Evolutionary conservation across 768 basidiomycete species (phyloP).

Genomic region (Chlorophyllum brunneum): DNA sequence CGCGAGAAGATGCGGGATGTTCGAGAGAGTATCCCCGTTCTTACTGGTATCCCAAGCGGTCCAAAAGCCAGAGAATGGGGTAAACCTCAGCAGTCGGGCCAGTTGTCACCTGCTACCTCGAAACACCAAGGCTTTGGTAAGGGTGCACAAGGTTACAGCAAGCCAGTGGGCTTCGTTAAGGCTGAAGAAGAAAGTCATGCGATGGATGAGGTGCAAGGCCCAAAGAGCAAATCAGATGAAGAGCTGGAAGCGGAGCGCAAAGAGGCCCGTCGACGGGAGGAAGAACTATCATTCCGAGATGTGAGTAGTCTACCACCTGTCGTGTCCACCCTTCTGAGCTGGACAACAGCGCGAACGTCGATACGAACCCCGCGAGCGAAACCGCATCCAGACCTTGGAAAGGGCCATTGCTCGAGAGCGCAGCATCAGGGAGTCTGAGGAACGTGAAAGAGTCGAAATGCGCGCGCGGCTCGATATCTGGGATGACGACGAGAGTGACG

Average conservation of each 20-base stretch:
- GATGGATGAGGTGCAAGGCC: constrained; percentile 31
- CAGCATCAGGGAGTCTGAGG: constrained; percentile 70
- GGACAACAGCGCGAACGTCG: constrained; percentile 76
- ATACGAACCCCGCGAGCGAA: constrained; percentile 88
- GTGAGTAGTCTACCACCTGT: constrained; percentile 42
- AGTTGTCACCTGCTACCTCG: constrained; percentile 21
- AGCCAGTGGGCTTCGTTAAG: constrained; percentile 82
- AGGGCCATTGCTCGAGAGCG: constrained; percentile 72
- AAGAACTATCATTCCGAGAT: constrained; percentile 82
- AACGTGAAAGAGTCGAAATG: constrained; percentile 77
- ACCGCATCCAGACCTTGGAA: constrained; percentile 73
- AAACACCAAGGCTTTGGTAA: constrained; percentile 55
- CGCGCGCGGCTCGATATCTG: constrained; percentile 79
- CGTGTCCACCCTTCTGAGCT: constrained; percentile 5
- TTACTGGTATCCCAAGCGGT: constrained; percentile 56
- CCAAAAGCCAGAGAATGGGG: constrained; percentile 82
- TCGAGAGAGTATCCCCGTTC: constrained; percentile 49
- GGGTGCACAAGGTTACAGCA: constrained; percentile 72
- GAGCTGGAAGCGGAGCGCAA: constrained; percentile 82
- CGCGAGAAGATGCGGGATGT: constrained; percentile 85
- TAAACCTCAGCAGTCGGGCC: constrained; percentile 42
- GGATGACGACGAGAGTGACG: constrained; percentile 92
- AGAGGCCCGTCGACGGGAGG: constrained; percentile 70
- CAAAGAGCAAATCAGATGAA: constrained; percentile 71
- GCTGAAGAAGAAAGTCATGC: constrained; percentile 40